Conservation (phyloP, 2,329 filamentous ascomycete species). For the Claviceps citrina region DNA sequence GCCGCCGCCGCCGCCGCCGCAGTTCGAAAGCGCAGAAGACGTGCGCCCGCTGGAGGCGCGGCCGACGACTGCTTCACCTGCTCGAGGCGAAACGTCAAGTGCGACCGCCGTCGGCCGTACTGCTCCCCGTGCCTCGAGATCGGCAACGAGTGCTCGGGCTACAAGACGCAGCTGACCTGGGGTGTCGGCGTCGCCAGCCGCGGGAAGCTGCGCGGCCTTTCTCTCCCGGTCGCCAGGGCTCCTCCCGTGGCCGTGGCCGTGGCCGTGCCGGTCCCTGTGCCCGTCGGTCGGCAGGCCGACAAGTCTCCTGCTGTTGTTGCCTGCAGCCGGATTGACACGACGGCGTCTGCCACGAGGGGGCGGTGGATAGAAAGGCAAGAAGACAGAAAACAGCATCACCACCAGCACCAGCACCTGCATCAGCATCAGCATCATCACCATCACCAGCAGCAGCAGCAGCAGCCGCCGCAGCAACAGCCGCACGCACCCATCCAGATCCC, state of each 20-base stretch:
- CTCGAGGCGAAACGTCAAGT: slow-evolving; percentile 66
- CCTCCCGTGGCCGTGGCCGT: slow-evolving; percentile 39
- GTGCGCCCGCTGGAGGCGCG: slow-evolving; percentile 75
- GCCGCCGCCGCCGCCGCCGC: no score
- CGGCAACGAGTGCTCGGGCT: slow-evolving; percentile 85
- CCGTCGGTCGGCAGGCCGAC: slow-evolving; percentile 33
- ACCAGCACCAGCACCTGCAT: slow-evolving; percentile 1
- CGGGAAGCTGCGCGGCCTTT: slow-evolving; percentile 82
- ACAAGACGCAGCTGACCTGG: slow-evolving; percentile 95
- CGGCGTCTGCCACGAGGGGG: slow-evolving; percentile 17
- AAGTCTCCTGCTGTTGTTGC: slow-evolving; percentile 24
- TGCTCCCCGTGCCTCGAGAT: slow-evolving; percentile 88
- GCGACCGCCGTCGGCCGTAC: slow-evolving; percentile 83
- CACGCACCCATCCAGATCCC: slow-evolving; percentile 22
- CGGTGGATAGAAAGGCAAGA: slow-evolving; percentile 20
- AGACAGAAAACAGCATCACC: slow-evolving; percentile 11
- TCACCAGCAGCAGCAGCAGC: neutral
- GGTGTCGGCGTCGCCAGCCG: slow-evolving; percentile 88
- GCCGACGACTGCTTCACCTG: slow-evolving; percentile 93
- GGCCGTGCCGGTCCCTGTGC: no score
- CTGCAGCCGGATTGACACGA: slow-evolving; percentile 31
- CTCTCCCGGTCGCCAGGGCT: slow-evolving; percentile 51
- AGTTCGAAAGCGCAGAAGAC: slow-evolving; percentile 61
- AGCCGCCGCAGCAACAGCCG: neutral
- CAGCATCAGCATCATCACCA: neutral